Percentiles rank a stretch among this genome's conserved stretches.
Evolutionary conservation across 164 flowering plant genomes (phyloP).

Genomic region (Aristolochia contorta): DNA sequence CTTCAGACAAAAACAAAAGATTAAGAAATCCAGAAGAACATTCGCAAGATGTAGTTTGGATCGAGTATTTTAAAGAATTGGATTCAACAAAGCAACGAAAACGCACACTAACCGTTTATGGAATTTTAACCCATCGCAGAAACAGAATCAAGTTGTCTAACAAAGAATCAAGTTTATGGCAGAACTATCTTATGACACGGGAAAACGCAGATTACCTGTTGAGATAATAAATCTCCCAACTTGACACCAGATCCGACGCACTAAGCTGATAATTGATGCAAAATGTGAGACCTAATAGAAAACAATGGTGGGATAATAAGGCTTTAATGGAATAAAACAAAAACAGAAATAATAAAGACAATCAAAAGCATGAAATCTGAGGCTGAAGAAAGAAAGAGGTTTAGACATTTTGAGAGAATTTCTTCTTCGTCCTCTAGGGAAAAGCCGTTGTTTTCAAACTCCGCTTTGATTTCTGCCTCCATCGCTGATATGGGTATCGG

Average conservation of each 20-base stretch:
- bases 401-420: slow-evolving; percentile 58
- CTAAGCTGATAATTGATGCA: slow-evolving; percentile 73
- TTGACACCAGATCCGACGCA: slow-evolving; percentile 79
- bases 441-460: slow-evolving; percentile 56
- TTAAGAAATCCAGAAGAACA: no score
- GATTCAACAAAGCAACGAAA: neutral
- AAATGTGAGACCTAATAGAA: slow-evolving; percentile 51
- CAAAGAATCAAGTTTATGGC: no score
- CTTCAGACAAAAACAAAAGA: no score
- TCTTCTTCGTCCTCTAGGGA: slow-evolving; percentile 53
- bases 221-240: slow-evolving; percentile 84
- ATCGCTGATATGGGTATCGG: slow-evolving; percentile 28
- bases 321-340: neutral
- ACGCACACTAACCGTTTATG: neutral
- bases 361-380: neutral
- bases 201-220: slow-evolving; percentile 44
- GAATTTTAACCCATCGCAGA: neutral
- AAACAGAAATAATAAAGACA: neutral
- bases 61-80: neutral
- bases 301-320: neutral
- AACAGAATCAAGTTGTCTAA: neutral
- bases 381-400: neutral
- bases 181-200: neutral
- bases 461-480: slow-evolving; percentile 74
- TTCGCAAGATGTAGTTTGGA: neutral